A percentile compares a stretch with the other conserved stretches of the same genome.
phyloP scores from a whole-genome alignment of 768 basidiomycete species.

The Amanita polypyramis region DNA sequence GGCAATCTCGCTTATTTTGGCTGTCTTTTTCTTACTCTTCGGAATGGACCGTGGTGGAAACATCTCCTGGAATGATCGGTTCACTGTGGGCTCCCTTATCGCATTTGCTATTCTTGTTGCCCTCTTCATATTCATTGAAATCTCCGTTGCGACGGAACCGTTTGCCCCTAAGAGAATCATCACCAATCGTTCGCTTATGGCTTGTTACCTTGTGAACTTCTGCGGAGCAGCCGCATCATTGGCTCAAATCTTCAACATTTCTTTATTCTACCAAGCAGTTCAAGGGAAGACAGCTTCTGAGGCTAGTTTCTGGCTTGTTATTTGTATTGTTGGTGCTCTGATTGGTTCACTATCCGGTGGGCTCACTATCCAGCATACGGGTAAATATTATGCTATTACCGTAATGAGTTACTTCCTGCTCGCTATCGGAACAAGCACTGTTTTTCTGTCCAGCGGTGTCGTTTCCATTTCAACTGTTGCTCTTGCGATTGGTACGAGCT shows the following conservation, averaged over 20 bases:
- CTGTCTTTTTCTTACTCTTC: slow-evolving; percentile 46
- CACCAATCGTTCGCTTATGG: slow-evolving; percentile 35
- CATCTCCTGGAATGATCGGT: slow-evolving; percentile 31
- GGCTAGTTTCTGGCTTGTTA: slow-evolving; percentile 42
- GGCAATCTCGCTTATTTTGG: slow-evolving; percentile 41
- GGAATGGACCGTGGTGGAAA: slow-evolving; percentile 47
- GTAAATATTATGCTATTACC: slow-evolving; percentile 44
- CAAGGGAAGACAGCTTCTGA: slow-evolving; percentile 32
- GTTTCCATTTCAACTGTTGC: slow-evolving; percentile 24
- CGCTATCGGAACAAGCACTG: slow-evolving; percentile 25
- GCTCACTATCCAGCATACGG: slow-evolving; percentile 45
- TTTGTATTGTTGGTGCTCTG: slow-evolving; percentile 35
- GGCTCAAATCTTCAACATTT: slow-evolving; percentile 38
- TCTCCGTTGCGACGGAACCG: slow-evolving; percentile 42
- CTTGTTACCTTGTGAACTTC: slow-evolving; percentile 49
- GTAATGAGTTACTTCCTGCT: slow-evolving; percentile 28
- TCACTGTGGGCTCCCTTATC: slow-evolving; percentile 26
- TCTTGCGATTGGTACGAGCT: slow-evolving; percentile 30
- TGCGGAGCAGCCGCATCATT: slow-evolving; percentile 38
- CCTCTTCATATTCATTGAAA: slow-evolving; percentile 36
- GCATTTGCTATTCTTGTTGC: slow-evolving; percentile 23
- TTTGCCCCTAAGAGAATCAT: slow-evolving; percentile 49
- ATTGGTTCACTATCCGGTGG: slow-evolving; percentile 42
- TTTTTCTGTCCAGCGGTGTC: slow-evolving; percentile 31
- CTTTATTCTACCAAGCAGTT: slow-evolving; percentile 53